These are phyloP conservation scores for Cryphonectria naterciae DNA, from an alignment of 2,329 filamentous ascomycete species.

Conservation along the genomic window DNA sequence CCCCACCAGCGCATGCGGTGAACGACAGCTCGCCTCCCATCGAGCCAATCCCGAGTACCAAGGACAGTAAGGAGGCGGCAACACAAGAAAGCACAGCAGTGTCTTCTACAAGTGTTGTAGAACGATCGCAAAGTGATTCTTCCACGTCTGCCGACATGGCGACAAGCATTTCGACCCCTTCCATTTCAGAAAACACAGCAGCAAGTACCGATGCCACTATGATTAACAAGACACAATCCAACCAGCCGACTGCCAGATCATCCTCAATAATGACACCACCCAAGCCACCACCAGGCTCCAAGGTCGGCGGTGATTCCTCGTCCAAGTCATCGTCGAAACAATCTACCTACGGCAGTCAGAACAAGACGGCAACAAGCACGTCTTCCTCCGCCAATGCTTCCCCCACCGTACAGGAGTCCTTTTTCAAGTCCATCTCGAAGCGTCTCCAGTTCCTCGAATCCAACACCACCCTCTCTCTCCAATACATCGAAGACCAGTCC, in stretches of 20 bases:
- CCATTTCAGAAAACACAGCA: neutral
- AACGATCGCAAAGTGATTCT: neutral
- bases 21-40: slow-evolving; percentile 8
- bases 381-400: slow-evolving; percentile 46
- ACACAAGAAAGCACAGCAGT: neutral
- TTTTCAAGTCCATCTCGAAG: slow-evolving; percentile 96
- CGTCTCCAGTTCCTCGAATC: slow-evolving; percentile 87
- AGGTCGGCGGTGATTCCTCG: slow-evolving; percentile 1
- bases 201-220: slow-evolving; percentile 7
- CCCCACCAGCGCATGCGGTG: slow-evolving; percentile 20
- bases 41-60: slow-evolving; percentile 10
- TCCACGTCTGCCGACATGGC: neutral
- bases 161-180: slow-evolving; percentile 1
- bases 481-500: slow-evolving; percentile 97
- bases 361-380: slow-evolving; percentile 21
- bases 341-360: slow-evolving; percentile 15
- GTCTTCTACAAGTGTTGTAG: slow-evolving; percentile 17
- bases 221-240: slow-evolving; percentile 11
- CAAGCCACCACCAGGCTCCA: slow-evolving; percentile 18
- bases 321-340: slow-evolving; percentile 18
- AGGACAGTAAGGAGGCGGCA: neutral
- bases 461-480: slow-evolving; percentile 88
- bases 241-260: slow-evolving; percentile 17
- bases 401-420: slow-evolving; percentile 92
- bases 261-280: slow-evolving; percentile 15